Conservation (phyloP, 805 yeast genomes). For the Lachancea quebecensis region DNA sequence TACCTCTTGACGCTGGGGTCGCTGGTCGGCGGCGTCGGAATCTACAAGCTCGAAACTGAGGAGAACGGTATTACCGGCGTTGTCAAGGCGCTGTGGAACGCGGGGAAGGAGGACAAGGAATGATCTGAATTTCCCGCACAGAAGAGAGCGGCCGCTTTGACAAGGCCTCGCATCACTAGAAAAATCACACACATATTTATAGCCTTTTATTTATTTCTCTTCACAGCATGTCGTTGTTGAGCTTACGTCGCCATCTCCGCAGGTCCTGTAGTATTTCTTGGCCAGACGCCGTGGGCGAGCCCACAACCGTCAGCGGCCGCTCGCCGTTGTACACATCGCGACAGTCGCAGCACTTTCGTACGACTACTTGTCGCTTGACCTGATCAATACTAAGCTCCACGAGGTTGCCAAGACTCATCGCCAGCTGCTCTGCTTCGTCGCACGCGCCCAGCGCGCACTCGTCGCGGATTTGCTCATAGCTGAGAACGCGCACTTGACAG, state of each 20-base stretch:
- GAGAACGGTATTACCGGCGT: slow-evolving; percentile 73
- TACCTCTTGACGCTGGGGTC: slow-evolving; percentile 68
- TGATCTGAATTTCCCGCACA: neutral
- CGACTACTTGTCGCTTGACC: slow-evolving; percentile 10
- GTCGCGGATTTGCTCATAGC: slow-evolving; percentile 11
- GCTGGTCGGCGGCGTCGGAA: slow-evolving; percentile 63
- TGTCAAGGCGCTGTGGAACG: slow-evolving; percentile 52
- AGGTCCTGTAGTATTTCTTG: slow-evolving; percentile 8
- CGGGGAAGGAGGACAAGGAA: slow-evolving; percentile 11
- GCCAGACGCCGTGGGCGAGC: slow-evolving; percentile 4
- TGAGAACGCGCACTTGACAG: slow-evolving; percentile 12
- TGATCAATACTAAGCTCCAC: slow-evolving; percentile 21
- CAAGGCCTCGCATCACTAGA: neutral
- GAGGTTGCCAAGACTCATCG: slow-evolving; percentile 13
- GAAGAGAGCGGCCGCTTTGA: no score
- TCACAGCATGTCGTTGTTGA: slow-evolving; percentile 10
- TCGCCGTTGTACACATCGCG: slow-evolving; percentile 26
- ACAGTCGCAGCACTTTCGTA: slow-evolving; percentile 15
- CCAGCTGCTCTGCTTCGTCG: slow-evolving; percentile 16
- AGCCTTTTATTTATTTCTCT: slow-evolving; percentile 5
- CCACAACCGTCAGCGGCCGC: slow-evolving; percentile 7
- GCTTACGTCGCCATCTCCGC: slow-evolving; percentile 15
- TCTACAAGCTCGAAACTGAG: slow-evolving; percentile 74
- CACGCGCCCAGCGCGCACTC: slow-evolving; percentile 12
- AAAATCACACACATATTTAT: neutral